These are phyloP conservation scores for Fraxinus ornus DNA, from an alignment of 305 asterid genomes.

Conservation along the genomic window DNA sequence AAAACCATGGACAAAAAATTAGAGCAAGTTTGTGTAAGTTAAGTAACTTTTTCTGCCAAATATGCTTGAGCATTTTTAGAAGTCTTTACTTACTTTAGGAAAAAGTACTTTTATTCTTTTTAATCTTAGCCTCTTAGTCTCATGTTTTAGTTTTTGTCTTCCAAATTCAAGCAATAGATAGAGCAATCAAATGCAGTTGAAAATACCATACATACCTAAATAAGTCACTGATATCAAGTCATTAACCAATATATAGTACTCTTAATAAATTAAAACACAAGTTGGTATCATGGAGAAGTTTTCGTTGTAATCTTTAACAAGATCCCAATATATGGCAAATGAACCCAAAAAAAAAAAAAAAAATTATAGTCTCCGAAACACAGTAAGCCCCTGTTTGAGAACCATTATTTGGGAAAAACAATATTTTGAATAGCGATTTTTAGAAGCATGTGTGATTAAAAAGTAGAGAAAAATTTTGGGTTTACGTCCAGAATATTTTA, in stretches of 20 bases:
- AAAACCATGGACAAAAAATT: background rate
- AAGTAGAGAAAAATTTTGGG: too few species aligned
- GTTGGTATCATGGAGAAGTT: background rate
- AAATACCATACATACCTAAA: background rate
- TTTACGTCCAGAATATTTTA: too few species aligned
- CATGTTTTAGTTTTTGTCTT: background rate
- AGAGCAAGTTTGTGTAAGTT: background rate
- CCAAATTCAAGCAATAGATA: background rate
- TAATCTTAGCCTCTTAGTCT: background rate
- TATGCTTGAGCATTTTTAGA: background rate
- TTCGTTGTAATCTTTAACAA: background rate
- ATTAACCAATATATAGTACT: background rate
- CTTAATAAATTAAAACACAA: background rate
- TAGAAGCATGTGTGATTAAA: too few species aligned
- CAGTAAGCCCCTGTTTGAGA: too few species aligned
- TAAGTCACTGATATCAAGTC: background rate
- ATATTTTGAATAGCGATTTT: too few species aligned
- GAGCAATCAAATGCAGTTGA: background rate
- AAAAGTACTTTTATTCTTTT: background rate
- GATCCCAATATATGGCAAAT: background rate
- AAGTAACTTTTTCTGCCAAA: background rate
- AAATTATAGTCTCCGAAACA: background rate
- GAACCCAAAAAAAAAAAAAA: background rate
- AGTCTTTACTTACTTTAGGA: background rate
- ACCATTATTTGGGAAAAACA: too few species aligned